Evolutionary conservation across 2,329 filamentous ascomycete species (phyloP).

Genomic region (Fusarium lateritium): DNA sequence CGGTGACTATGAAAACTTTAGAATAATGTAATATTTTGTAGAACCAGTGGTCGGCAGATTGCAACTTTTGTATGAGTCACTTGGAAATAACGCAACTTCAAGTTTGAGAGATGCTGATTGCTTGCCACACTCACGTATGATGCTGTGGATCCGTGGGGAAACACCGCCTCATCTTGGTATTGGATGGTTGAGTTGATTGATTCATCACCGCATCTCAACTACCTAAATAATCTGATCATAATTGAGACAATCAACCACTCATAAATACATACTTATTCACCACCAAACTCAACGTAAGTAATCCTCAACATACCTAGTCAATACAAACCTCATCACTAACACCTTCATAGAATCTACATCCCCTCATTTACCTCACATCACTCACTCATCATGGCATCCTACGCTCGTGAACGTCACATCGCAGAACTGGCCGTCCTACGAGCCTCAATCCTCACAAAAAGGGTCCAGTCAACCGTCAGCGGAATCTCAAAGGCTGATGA

Average conservation of each 20-base stretch:
- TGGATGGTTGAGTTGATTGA: neutral
- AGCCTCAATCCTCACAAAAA: slow-evolving; percentile 71
- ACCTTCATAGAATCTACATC: neutral
- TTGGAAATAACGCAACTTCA: too few species aligned
- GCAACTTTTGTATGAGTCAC: neutral
- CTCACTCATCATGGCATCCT: slow-evolving; percentile 42
- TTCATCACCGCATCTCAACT: slow-evolving; percentile 8
- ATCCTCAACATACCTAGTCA: neutral
- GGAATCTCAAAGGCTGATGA: slow-evolving; percentile 70
- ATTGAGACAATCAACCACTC: slow-evolving; percentile 1
- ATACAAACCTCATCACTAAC: neutral
- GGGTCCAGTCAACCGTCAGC: slow-evolving; percentile 59
- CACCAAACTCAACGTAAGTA: slow-evolving; percentile 2
- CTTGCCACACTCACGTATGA: neutral
- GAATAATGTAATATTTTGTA: neutral
- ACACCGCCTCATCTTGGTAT: neutral
- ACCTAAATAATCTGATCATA: slow-evolving; percentile 5
- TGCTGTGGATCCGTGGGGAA: slow-evolving; percentile 23
- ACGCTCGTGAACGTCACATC: slow-evolving; percentile 51
- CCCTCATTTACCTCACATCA: neutral
- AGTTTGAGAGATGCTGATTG: neutral
- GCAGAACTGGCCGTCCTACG: slow-evolving; percentile 65
- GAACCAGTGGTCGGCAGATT: neutral
- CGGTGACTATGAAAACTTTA: neutral
- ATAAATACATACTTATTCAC: neutral